Percentiles rank a stretch among this genome's conserved stretches.
Conservation (phyloP, 805 yeast genomes). For the Lachancea waltii region DNA sequence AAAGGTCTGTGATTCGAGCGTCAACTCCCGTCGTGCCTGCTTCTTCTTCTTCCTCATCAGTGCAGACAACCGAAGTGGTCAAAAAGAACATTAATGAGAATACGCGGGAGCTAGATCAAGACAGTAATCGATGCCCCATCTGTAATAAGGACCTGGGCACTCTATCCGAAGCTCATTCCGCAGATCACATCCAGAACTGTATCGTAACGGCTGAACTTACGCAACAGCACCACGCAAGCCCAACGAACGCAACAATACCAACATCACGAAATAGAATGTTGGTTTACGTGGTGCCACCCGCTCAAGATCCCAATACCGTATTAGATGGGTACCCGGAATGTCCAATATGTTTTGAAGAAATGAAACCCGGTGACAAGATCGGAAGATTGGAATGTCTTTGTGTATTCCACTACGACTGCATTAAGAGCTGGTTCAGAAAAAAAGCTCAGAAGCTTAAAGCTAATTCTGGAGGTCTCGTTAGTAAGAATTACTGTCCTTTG, state of each 20-base stretch:
- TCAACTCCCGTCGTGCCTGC: slow-evolving; percentile 1
- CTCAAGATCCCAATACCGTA: slow-evolving; percentile 2
- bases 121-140: slow-evolving; percentile 37
- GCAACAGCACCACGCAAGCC: slow-evolving; percentile 40
- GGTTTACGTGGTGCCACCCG: slow-evolving; percentile 47
- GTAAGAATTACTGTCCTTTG: slow-evolving; percentile 44
- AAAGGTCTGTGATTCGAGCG: not conserved
- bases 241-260: slow-evolving; percentile 18
- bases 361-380: slow-evolving; percentile 78
- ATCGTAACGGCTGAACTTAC: slow-evolving; percentile 48
- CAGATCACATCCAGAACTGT: slow-evolving; percentile 67
- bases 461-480: slow-evolving; percentile 28
- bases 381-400: slow-evolving; percentile 93
- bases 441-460: slow-evolving; percentile 47
- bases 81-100: slow-evolving; percentile 19
- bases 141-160: slow-evolving; percentile 25
- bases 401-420: slow-evolving; percentile 87
- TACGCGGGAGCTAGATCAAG: slow-evolving; percentile 12
- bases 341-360: slow-evolving; percentile 88
- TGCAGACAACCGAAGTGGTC: slow-evolving; percentile 28
- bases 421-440: slow-evolving; percentile 82
- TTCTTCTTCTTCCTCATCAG: slow-evolving; percentile 11
- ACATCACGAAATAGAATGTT: slow-evolving; percentile 64
- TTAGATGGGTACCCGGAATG: slow-evolving; percentile 57
- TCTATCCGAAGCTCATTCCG: slow-evolving; percentile 8